phyloP scores from a whole-genome alignment of 148 eudicot species.

The Tetragonia tetragonoides region DNA sequence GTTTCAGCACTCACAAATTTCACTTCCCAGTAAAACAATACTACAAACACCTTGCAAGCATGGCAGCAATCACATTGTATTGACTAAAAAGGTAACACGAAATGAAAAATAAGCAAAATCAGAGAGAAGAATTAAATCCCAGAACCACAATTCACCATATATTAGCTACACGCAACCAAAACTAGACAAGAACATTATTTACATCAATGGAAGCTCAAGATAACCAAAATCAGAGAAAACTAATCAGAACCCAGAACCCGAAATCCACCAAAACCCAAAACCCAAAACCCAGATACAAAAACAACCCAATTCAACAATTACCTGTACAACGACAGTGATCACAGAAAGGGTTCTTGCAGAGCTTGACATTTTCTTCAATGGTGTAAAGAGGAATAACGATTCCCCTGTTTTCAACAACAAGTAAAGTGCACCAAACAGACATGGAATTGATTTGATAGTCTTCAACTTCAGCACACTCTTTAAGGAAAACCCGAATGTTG shows the following conservation, averaged over 20 bases:
- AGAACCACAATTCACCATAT: not conserved
- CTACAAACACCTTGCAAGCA: not conserved
- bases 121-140: not conserved
- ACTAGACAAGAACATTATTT: not conserved
- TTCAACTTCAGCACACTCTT: slow-evolving; percentile 41
- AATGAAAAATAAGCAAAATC: not conserved
- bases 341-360: slow-evolving; percentile 49
- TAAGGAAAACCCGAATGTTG: slow-evolving; percentile 46
- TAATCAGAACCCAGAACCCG: slow-evolving; percentile 15
- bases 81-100: not conserved
- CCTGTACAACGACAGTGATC: slow-evolving; percentile 86
- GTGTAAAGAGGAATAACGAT: slow-evolving; percentile 51
- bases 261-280: not conserved
- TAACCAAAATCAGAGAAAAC: not conserved
- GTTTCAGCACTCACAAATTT: not conserved
- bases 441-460: slow-evolving; percentile 33
- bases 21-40: not conserved
- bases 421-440: slow-evolving; percentile 58
- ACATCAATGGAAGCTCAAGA: too few species aligned
- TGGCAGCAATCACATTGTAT: not conserved
- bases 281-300: not conserved
- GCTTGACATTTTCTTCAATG: slow-evolving; percentile 45
- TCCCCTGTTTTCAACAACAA: slow-evolving; percentile 36
- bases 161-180: not conserved
- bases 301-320: not conserved